Base-by-base conservation (phyloP, 345 rosid genomes). In the Brassica juncea region DNA sequence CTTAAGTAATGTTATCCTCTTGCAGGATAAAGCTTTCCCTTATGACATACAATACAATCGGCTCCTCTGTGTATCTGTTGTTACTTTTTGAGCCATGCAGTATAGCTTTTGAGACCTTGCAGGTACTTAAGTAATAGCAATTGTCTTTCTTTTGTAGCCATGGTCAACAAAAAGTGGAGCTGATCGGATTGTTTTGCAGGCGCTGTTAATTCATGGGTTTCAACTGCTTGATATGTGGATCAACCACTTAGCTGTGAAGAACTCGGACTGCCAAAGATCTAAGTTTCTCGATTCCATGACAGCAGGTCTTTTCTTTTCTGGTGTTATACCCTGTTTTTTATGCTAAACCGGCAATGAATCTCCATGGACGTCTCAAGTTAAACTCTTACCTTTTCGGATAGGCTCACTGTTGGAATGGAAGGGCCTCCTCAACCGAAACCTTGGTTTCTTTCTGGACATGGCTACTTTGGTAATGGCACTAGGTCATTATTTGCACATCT, bases 331-430 rank as follows among this genome's bases (percentile, higher is more conserved):
- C 4, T 72, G 27, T 19, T 60, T 60, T 58, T 52, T 61, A 31
- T 62, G 31, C 30, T 77, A 72, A 6, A 1, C 15, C 3, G 2
- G 34, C 12, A 31, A 70, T 75, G 42, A 31, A 42, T 63, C 37
- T 30, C 66, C 8, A 8, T 67, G 12, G 58, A 61, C 32, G 6
- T 54, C 57, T 77, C 31, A 63, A 55, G 70, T 42, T 72, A 58
- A 44, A 25, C 5, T 55, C 59, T 68, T 63, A 55, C 11, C 58
- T 55, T 52, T 54, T 73, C 74, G 47, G 75, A 77, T 86, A 95
- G 99, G 98, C 81, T 87, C 96, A 75, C 84, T 93, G 74, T 84
- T 82, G 84, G 99, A 95, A 83, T 95, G 98, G 96, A 95, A 95
- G 84, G 90, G 97, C 75, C 82, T 87, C 85, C 93, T 95, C 75